Evolutionary conservation across 2,329 filamentous ascomycete genomes (phyloP).

Genomic region (Uncinocarpus reesii): DNA sequence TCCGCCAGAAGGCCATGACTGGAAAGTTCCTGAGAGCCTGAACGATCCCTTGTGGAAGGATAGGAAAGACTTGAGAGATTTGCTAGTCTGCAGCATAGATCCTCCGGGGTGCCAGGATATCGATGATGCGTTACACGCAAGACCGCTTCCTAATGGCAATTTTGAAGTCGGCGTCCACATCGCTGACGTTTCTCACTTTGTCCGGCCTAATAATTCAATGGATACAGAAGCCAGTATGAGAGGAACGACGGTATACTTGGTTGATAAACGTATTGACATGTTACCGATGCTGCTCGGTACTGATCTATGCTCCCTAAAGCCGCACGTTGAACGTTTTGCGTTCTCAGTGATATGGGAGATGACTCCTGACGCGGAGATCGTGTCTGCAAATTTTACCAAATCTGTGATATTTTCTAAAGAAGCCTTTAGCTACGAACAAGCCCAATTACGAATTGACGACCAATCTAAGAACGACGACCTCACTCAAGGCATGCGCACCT

Average conservation of each 20-base stretch:
- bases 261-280: conserved; percentile 99
- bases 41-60: conserved; percentile 81
- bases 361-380: conserved; percentile 70
- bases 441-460: conserved; percentile 89
- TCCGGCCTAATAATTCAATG: conserved; percentile 95
- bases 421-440: conserved; percentile 95
- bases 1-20: conserved; percentile 81
- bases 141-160: conserved; percentile 77
- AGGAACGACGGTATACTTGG: conserved; percentile 92
- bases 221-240: conserved; percentile 87
- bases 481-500: conserved; percentile 75
- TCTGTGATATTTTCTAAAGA: conserved; percentile 95
- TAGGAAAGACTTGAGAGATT: conserved; percentile 68
- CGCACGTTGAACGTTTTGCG: conserved; percentile 88
- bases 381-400: conserved; percentile 83
- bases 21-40: conserved; percentile 72
- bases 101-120: conserved; percentile 95
- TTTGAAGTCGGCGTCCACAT: conserved; percentile 96
- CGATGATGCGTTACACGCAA: conserved; percentile 88
- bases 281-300: conserved; percentile 91
- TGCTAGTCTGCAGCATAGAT: conserved; percentile 95
- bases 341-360: conserved; percentile 87
- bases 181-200: conserved; percentile 97
- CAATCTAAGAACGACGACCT: conserved; percentile 75
- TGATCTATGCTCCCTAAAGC: conserved; percentile 90